These are phyloP conservation scores for Rhynchospora breviuscula DNA, from an alignment of 176 grass and related monocot genomes.

Conservation along the genomic window DNA sequence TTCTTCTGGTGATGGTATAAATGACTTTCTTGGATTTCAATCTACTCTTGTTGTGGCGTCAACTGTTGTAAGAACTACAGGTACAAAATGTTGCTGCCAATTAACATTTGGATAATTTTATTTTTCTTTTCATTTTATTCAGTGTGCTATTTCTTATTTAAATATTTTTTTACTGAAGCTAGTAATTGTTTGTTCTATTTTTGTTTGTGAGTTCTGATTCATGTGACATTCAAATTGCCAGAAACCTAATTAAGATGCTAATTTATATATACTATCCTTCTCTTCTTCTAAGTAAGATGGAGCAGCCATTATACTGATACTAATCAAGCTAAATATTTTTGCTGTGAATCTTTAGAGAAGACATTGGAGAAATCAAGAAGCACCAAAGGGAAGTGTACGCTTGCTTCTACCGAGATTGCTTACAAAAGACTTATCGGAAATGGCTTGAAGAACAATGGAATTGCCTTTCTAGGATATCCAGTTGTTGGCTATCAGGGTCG, in stretches of 20 bases:
- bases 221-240: neutral
- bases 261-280: neutral
- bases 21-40: constrained; percentile 79
- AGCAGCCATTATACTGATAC: neutral
- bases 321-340: neutral
- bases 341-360: constrained; percentile 29
- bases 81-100: neutral
- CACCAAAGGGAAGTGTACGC: constrained; percentile 38
- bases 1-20: constrained; percentile 46
- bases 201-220: neutral
- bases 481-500: constrained; percentile 57
- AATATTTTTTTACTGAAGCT: neutral
- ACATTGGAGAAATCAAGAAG: constrained; percentile 39
- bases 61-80: constrained; percentile 28
- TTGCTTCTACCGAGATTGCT: constrained; percentile 32
- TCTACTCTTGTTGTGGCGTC: constrained; percentile 31
- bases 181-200: neutral
- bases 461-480: constrained; percentile 58
- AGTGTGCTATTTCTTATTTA: neutral
- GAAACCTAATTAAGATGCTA: neutral
- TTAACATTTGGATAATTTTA: neutral
- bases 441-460: constrained; percentile 41
- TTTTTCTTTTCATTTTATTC: neutral
- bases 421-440: constrained; percentile 52
- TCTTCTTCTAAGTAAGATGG: neutral